Percentiles rank a stretch among this genome's conserved stretches.
phyloP scores from a whole-genome alignment of 129 eudicot species.

The Lactuca sativa region DNA sequence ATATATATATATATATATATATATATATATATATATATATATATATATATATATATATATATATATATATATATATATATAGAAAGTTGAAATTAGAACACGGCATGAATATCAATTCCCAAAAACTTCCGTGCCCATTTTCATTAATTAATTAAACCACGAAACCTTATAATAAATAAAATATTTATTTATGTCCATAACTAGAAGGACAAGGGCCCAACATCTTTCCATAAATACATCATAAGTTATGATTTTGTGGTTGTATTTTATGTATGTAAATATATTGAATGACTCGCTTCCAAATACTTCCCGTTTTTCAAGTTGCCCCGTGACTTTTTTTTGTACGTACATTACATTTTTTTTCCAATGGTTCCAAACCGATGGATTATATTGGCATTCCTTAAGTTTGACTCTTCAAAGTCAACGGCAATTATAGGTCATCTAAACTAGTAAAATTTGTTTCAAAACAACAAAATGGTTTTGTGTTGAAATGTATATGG shows the following conservation, averaged over 20 bases:
- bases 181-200: conserved; percentile 31
- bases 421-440: conserved; percentile 11
- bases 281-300: conserved; percentile 23
- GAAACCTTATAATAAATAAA: neutral
- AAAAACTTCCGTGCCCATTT: conserved; percentile 22
- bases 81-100: conserved; percentile 4
- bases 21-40: no score
- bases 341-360: conserved; percentile 13
- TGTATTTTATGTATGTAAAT: conserved; percentile 21
- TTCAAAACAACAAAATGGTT: no score
- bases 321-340: conserved; percentile 29
- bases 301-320: conserved; percentile 31
- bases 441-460: neutral
- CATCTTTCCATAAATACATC: conserved; percentile 31
- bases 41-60: no score
- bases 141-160: conserved; percentile 4
- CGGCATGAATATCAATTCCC: conserved; percentile 31
- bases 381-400: conserved; percentile 9
- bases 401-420: conserved; percentile 18
- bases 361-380: conserved; percentile 18
- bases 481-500: no score
- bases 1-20: no score
- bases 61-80: no score
- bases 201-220: conserved; percentile 30
- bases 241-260: conserved; percentile 23